Percentiles rank a stretch among this genome's conserved stretches.
Evolutionary conservation across 2,329 filamentous ascomycete genomes (phyloP).

Genomic region (Fusarium domesticum): DNA sequence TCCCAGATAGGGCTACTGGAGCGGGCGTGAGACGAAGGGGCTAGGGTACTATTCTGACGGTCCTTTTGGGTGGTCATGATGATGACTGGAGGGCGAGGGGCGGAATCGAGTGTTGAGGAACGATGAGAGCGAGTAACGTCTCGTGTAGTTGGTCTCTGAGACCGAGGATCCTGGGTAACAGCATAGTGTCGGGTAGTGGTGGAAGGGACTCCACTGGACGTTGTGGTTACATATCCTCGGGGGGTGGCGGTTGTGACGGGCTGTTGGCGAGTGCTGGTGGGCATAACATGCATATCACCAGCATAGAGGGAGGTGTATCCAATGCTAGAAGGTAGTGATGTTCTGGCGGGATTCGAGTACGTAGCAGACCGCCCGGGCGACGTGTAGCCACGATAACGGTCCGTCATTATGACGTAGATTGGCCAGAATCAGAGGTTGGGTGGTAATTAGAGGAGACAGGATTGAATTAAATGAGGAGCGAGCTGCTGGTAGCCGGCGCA

Average conservation of each 20-base stretch:
- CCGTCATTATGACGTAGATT: constrained; percentile 41
- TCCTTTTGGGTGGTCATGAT: constrained; percentile 52
- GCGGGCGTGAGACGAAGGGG: constrained; percentile 37
- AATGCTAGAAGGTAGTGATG: constrained; percentile 51
- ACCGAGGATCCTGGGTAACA: constrained; percentile 50
- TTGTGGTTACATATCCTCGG: constrained; percentile 33
- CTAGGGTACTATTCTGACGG: constrained; percentile 39
- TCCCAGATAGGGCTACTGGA: constrained; percentile 50
- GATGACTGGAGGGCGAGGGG: constrained; percentile 51
- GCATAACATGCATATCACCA: constrained; percentile 54
- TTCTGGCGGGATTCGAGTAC: constrained; percentile 49
- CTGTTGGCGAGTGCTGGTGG: constrained; percentile 36
- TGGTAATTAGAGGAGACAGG: constrained; percentile 2
- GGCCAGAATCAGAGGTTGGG: constrained; percentile 3
- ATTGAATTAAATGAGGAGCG: constrained; percentile 8
- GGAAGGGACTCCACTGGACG: constrained; percentile 35
- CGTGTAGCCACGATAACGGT: constrained; percentile 43
- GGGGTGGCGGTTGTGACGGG: constrained; percentile 31
- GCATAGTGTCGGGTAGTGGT: constrained; percentile 56
- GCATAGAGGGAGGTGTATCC: constrained; percentile 50
- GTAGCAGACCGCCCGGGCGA: constrained; percentile 44
- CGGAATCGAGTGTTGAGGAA: constrained; percentile 52
- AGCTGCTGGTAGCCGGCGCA: constrained; percentile 7
- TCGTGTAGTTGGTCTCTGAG: constrained; percentile 46
- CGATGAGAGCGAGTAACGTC: constrained; percentile 46